Base-by-base conservation (phyloP, 345 rosid genomes). In the Brassica nigra region DNA sequence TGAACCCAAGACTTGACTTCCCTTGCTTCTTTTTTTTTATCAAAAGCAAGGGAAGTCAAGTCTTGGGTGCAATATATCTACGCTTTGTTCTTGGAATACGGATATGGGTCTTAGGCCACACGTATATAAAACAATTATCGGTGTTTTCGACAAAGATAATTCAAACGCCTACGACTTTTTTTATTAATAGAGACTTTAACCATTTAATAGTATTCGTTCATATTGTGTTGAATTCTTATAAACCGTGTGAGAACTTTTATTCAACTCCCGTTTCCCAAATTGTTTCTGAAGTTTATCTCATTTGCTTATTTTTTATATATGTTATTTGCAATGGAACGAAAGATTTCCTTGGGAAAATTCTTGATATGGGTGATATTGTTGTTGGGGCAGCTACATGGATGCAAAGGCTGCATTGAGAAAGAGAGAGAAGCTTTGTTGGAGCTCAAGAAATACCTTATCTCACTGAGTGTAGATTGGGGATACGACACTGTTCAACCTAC, bases 311-410 rank as follows among this genome's bases (percentile, higher is more conserved):
- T 52, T 2, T n/a, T 52, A 42, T 0, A 52, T 52, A 28, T 62
- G 0, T 31, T 18, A 18, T 4, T 68, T 34, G 7, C 75, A 61
- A 72, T 72, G 76, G 36, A 61, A 15, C 14, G 76, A 66, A 72
- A 72, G 6, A 0, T 27, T 28, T 63, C 31, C n/a, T 63, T 16
- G n/a, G 49, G 70, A 0, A 0, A 61, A 4, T 8, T 33, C 58
- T 28, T 74, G 47, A 44, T 62, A 44, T 73, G 62, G 61, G 10
- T 59, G 62, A 63, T 73, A 12, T 0, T 73, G 15, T 1, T 73
- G 11, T 62, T 73, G 44, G 69, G 12, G 9, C 68, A 74, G 27
- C 12, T 65, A 18, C 27, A 52, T 12, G 71, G 78, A 34, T 20
- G 4, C 55, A 36, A 34, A 36, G 66, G 18, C 3, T 66, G 78